phyloP scores from a whole-genome alignment of 306 rosid species.

The Prunus padus region DNA sequence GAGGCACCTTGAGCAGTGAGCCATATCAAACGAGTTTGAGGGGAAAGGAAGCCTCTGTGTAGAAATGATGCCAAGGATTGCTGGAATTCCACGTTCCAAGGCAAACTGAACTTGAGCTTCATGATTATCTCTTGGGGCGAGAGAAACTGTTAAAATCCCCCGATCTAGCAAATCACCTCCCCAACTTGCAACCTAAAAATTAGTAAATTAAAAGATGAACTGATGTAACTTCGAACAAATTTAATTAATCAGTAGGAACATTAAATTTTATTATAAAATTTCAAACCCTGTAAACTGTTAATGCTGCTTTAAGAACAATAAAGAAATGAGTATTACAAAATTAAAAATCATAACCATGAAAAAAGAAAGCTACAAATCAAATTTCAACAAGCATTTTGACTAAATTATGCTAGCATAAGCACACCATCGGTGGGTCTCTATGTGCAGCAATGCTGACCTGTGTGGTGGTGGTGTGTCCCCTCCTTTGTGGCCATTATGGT shows the following conservation, averaged over 20 bases:
- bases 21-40: slow-evolving; percentile 92
- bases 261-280: neutral
- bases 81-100: slow-evolving; percentile 97
- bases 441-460: too few species aligned
- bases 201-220: slow-evolving; percentile 23
- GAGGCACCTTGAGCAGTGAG: slow-evolving; percentile 99
- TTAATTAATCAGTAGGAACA: neutral
- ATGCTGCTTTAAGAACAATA: neutral
- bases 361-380: neutral
- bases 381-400: neutral
- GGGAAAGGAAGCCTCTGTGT: slow-evolving; percentile 97
- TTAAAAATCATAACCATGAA: neutral
- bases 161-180: slow-evolving; percentile 98
- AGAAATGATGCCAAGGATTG: slow-evolving; percentile 93
- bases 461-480: too few species aligned
- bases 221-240: neutral
- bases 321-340: neutral
- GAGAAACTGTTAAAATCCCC: slow-evolving; percentile 81
- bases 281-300: neutral
- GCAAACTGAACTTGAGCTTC: slow-evolving; percentile 99
- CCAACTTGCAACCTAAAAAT: slow-evolving; percentile 95
- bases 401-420: neutral
- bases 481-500: too few species aligned
- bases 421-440: too few species aligned
- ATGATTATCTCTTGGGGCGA: slow-evolving; percentile 99